These are phyloP conservation scores for Paecilomyces formosus DNA, from an alignment of 2,329 filamentous ascomycete genomes.

Conservation along the genomic window DNA sequence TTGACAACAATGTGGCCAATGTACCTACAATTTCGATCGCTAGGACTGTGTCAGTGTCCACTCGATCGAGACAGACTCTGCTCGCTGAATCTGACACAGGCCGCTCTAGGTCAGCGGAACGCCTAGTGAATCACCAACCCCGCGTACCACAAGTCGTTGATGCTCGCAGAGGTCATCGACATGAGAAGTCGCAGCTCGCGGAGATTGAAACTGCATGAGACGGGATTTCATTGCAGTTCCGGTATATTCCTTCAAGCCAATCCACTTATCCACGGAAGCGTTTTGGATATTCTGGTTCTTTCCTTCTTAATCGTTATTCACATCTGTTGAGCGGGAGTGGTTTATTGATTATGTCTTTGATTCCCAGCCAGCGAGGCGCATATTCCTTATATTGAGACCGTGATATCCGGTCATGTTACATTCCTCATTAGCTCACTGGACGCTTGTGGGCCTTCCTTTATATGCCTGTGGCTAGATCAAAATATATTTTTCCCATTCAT, in stretches of 20 bases:
- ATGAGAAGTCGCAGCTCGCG: constrained; percentile 23
- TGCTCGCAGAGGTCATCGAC: constrained; percentile 20
- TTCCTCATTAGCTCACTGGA: neutral
- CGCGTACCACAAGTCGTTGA: constrained; percentile 22
- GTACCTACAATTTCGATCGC: constrained; percentile 30
- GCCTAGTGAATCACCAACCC: constrained; percentile 18
- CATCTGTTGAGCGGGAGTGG: neutral
- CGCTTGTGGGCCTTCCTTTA: neutral
- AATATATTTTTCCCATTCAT: too few relatives aligned
- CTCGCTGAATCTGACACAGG: constrained; percentile 21
- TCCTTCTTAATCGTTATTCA: neutral
- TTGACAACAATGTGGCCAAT: neutral
- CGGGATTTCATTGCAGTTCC: neutral
- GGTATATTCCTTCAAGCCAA: neutral
- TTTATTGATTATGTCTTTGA: neutral
- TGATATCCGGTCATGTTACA: neutral
- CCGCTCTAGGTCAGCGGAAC: constrained; percentile 19
- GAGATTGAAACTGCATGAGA: constrained; percentile 20
- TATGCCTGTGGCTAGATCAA: neutral
- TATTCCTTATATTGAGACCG: neutral
- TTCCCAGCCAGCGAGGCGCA: neutral
- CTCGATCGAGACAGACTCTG: constrained; percentile 26
- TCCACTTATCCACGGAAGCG: neutral
- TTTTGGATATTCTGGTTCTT: neutral
- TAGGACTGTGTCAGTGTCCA: constrained; percentile 30